Evolutionary conservation across 192 early-diverging fungal genomes (phyloP).

Genomic region (Linnemannia schmuckeri): DNA sequence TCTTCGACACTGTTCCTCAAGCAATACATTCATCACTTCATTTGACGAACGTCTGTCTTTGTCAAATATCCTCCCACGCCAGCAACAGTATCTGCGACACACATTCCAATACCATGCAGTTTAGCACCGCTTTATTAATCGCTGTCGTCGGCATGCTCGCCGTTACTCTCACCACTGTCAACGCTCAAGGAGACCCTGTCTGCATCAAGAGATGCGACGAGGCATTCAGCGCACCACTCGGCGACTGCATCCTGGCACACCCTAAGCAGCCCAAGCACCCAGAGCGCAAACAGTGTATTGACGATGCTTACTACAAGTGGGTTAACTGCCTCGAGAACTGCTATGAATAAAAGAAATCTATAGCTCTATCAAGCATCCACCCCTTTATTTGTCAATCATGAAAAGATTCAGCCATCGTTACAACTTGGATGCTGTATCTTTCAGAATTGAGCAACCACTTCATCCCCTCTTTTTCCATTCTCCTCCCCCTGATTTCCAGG

Average conservation of each 20-base stretch:
- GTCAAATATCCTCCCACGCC: neutral
- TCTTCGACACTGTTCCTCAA: neutral
- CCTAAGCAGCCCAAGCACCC: neutral
- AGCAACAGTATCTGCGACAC: neutral
- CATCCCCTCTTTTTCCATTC: neutral
- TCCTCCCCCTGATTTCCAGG: neutral
- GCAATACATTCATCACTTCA: neutral
- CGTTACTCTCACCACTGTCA: slow-evolving; percentile 1
- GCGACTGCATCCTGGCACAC: slow-evolving; percentile 6
- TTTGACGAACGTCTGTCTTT: neutral
- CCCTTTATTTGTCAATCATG: neutral
- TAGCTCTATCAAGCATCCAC: neutral
- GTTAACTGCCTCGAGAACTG: slow-evolving; percentile 6
- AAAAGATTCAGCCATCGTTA: neutral
- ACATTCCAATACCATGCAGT: neutral
- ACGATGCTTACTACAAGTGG: neutral
- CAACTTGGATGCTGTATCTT: neutral
- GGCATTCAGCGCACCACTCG: slow-evolving; percentile 11
- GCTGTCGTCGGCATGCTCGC: slow-evolving; percentile 3
- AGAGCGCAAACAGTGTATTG: slow-evolving; percentile 10
- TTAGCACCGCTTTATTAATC: neutral
- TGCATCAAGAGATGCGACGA: slow-evolving; percentile 3
- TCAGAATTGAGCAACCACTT: neutral
- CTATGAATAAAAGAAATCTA: slow-evolving; percentile 5
- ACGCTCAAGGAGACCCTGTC: slow-evolving; percentile 7